Evolutionary conservation across 805 yeast species (phyloP), one percentile per base, ranked within the genome.

Genomic region (Helenozyma rhizophorensis): DNA sequence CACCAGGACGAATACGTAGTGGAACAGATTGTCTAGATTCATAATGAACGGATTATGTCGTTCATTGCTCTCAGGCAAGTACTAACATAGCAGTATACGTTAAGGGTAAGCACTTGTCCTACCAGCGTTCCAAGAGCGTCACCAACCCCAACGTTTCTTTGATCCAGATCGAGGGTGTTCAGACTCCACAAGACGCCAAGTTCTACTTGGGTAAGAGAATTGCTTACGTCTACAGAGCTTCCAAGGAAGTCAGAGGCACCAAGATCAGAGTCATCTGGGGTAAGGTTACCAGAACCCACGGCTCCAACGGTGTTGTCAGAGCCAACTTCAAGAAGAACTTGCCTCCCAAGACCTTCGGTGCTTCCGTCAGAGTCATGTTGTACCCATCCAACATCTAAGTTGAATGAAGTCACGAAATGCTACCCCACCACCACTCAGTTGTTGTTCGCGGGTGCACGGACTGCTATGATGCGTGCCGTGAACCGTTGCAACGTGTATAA

Each of bases 221-320:
- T 56, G 98, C 97, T 60, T 93, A 86, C 81, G 97, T 93, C 61
- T 93, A 93, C 97, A 86, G 95, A 76, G 96, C 95, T 68, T 74
- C 84, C 64, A 93, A 88, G 80, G 97, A 89, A 77, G 73, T 89
- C 67, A 85, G 95, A 83, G 97, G 97, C 72, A 76, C 97, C 60
- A 90, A 93, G 80, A 86, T 90, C 78, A 87, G 97, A 79, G 97
- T 93, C 64, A 88, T 93, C 78, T 93, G 98, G 98, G 98, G 98
- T 73, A 90, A 90, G 79, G 79, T 93, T 58, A 76, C 94, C 76
- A 89, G 97, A 83, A 77, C 97, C 58, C 98, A 93, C 83, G 98
- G 98, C 73, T 86, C 80, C 89, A 76, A 82, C 62, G 98, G 98
- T 76, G 76, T 86, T 56, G 96, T 93, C 58, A 90, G 98, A 78